phyloP scores from a whole-genome alignment of 768 basidiomycete genomes.

The Lyophyllum atratum region DNA sequence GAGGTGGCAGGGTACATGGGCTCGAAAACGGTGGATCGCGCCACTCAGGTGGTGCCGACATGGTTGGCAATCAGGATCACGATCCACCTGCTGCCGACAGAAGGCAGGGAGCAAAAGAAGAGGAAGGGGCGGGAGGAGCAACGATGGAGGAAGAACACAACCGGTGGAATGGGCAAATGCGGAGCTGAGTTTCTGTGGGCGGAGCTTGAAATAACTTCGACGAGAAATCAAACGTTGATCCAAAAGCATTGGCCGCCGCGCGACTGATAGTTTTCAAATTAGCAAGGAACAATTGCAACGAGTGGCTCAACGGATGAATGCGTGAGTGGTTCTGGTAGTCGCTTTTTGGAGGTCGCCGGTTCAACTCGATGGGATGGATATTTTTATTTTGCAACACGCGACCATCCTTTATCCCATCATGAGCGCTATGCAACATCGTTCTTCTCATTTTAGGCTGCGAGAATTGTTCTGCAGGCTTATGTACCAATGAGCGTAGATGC shows the following conservation, averaged over 20 bases:
- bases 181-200: neutral
- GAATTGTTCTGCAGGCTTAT: neutral
- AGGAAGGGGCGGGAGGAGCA: neutral
- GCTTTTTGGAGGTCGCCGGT: neutral
- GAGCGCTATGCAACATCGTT: neutral
- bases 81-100: neutral
- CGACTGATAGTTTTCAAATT: neutral
- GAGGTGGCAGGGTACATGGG: neutral
- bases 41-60: neutral
- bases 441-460: neutral
- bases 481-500: neutral
- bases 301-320: neutral
- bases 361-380: neutral
- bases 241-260: neutral
- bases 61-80: neutral
- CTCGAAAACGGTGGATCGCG: neutral
- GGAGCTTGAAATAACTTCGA: neutral
- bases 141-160: neutral
- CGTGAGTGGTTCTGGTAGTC: neutral
- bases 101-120: neutral
- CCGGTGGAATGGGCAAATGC: neutral
- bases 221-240: neutral
- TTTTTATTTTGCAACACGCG: neutral
- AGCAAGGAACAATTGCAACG: neutral
- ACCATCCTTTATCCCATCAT: neutral